Conservation (phyloP, 768 basidiomycete genomes). For the Filobasidium wieringae region DNA sequence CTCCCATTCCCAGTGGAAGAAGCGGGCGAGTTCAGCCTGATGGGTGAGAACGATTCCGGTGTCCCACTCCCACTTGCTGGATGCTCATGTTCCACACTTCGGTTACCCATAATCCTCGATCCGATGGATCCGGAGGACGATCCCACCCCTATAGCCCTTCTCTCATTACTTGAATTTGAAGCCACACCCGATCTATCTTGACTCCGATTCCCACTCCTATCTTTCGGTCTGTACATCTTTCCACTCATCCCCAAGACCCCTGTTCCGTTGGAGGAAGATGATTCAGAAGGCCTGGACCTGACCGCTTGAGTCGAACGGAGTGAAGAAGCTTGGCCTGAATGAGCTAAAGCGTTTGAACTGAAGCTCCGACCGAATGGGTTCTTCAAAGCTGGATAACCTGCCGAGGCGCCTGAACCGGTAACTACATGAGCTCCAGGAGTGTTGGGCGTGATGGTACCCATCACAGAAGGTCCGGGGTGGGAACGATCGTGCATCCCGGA, state of each 20-base stretch:
- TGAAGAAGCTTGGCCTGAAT: neutral
- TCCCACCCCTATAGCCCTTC: neutral
- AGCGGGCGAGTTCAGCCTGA: no score
- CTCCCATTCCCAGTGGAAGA: no score
- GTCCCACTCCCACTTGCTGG: no score
- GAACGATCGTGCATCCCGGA: neutral
- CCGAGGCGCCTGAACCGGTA: neutral
- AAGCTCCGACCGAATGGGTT: conserved; percentile 12
- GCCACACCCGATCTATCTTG: neutral
- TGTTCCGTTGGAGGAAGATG: no score
- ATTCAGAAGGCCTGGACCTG: no score
- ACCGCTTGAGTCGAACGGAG: no score
- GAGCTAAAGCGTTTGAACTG: conserved; percentile 3
- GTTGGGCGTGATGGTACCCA: neutral
- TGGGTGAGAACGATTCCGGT: no score
- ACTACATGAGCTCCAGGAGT: neutral
- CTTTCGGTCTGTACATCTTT: neutral
- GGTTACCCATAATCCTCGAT: no score
- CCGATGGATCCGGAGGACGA: neutral
- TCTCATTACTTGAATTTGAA: neutral
- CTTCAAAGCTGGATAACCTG: conserved; percentile 8
- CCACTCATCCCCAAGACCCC: neutral
- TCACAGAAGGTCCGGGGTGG: no score
- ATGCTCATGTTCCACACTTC: no score
- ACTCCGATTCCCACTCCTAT: neutral